These are phyloP conservation scores for Cajanus cajan DNA, from an alignment of 306 rosid genomes.

Conservation along the genomic window DNA sequence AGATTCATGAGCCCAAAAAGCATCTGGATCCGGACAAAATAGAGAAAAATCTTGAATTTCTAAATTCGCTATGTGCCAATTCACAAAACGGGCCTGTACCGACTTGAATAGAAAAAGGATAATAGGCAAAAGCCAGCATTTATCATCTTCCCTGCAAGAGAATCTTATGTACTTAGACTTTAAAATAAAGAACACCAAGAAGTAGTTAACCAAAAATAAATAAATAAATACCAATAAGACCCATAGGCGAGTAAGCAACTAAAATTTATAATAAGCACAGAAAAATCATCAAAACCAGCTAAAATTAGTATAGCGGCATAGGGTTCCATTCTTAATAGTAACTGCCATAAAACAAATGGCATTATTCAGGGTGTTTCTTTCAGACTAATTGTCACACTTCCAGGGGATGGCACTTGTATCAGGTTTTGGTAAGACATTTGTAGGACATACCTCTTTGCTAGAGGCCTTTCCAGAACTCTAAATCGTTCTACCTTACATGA, in stretches of 20 bases:
- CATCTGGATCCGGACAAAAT: slow-evolving; percentile 85
- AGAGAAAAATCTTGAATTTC: slow-evolving; percentile 83
- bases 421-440: neutral
- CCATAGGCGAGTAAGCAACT: too few relatives aligned
- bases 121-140: slow-evolving; percentile 92
- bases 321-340: neutral
- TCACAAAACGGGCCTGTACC: slow-evolving; percentile 76
- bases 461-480: neutral
- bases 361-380: neutral
- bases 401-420: neutral
- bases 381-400: neutral
- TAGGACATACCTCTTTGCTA: slow-evolving; percentile 1
- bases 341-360: neutral
- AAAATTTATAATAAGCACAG: neutral
- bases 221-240: neutral
- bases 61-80: slow-evolving; percentile 91
- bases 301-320: neutral
- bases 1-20: slow-evolving; percentile 93
- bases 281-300: slow-evolving; percentile 8
- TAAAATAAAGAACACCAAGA: neutral
- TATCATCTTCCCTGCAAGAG: slow-evolving; percentile 78
- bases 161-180: slow-evolving; percentile 10
- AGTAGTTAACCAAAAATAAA: neutral
- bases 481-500: slow-evolving; percentile 1
- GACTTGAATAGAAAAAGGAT: slow-evolving; percentile 76